phyloP scores from a whole-genome alignment of 2,329 filamentous ascomycete genomes.

The Fusarium sp. region DNA sequence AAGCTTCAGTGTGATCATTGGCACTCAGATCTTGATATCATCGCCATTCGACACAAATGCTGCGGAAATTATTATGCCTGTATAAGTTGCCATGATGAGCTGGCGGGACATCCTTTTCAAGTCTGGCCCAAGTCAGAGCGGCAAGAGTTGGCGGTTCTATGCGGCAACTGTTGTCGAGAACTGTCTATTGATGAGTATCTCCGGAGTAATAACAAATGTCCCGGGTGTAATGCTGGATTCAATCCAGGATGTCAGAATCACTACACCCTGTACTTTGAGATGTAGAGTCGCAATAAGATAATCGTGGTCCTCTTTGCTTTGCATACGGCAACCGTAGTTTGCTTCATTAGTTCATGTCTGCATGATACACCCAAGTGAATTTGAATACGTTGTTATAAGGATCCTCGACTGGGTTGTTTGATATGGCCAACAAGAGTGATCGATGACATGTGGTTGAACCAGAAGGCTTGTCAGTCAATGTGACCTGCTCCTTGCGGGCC shows the following conservation, averaged over 20 bases:
- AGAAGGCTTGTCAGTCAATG: neutral
- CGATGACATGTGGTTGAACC: neutral
- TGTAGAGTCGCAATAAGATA: neutral
- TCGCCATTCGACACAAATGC: constrained; percentile 21
- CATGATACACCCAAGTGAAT: neutral
- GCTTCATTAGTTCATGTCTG: neutral
- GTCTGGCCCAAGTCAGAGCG: constrained; percentile 11
- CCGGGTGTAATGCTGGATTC: constrained; percentile 9
- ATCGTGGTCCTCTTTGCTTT: neutral
- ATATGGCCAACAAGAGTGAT: neutral
- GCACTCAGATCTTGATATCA: constrained; percentile 19
- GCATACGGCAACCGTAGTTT: neutral
- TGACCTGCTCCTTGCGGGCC: neutral
- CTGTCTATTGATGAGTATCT: constrained; percentile 12
- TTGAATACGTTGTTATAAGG: neutral
- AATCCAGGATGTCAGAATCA: constrained; percentile 25
- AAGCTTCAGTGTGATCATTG: constrained; percentile 19
- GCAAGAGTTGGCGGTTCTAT: constrained; percentile 11
- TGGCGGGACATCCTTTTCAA: constrained; percentile 1
- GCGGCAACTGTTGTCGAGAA: constrained; percentile 1
- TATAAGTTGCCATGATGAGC: constrained; percentile 20
- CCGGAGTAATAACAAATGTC: neutral
- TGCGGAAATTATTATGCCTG: constrained; percentile 23
- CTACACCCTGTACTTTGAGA: constrained; percentile 17
- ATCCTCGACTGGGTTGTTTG: neutral